Conservation (phyloP, 768 basidiomycete species). For the Boletus tomentosulus region DNA sequence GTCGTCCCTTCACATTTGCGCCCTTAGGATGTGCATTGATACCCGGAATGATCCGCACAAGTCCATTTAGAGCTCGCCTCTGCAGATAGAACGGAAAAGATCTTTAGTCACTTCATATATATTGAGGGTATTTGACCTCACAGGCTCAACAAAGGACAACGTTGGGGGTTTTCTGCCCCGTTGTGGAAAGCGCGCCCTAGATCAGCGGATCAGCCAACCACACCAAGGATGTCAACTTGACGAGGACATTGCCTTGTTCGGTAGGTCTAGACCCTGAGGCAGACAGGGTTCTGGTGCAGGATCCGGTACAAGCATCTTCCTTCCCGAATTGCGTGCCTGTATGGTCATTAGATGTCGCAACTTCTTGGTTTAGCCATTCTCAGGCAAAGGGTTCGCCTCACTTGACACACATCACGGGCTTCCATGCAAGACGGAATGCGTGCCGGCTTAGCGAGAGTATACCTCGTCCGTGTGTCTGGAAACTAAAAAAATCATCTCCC, state of each 20-base stretch:
- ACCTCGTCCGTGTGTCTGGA: background rate
- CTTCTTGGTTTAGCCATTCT: constrained; percentile 6
- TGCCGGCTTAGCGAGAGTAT: background rate
- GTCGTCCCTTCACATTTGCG: constrained; percentile 13
- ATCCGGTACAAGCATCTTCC: constrained; percentile 11
- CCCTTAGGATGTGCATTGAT: constrained; percentile 9
- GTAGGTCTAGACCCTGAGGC: constrained; percentile 10
- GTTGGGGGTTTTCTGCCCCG: constrained; percentile 13
- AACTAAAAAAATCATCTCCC: background rate
- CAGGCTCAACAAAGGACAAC: constrained; percentile 10
- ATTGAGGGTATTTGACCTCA: constrained; percentile 15
- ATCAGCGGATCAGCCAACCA: constrained; percentile 11
- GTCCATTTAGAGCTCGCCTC: constrained; percentile 15
- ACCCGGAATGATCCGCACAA: constrained; percentile 27
- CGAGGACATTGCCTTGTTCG: constrained; percentile 12
- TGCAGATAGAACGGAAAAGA: constrained; percentile 24
- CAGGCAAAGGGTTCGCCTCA: constrained; percentile 10
- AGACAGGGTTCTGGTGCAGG: constrained; percentile 17
- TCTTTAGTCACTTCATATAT: constrained; percentile 14
- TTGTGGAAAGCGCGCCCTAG: constrained; percentile 10
- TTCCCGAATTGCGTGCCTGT: constrained; percentile 6
- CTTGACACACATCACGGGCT: background rate
- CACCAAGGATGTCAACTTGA: constrained; percentile 2
- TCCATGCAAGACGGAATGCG: constrained; percentile 4
- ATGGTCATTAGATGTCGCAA: background rate